A percentile compares a stretch with the other conserved stretches of the same genome.
These are phyloP conservation scores for Ambrosia trifida DNA, from an alignment of 129 eudicot genomes.

Conservation along the genomic window DNA sequence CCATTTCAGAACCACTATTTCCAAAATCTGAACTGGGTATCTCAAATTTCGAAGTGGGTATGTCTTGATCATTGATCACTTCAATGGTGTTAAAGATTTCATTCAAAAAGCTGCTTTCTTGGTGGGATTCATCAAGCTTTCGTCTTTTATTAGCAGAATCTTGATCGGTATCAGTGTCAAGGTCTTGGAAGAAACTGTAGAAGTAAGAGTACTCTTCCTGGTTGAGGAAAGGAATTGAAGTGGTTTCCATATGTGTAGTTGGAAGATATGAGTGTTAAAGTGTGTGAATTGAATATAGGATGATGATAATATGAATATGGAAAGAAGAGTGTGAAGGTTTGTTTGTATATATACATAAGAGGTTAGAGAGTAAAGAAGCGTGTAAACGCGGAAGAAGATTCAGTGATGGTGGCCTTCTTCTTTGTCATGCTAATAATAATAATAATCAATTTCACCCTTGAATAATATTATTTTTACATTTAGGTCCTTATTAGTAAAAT, in stretches of 20 bases:
- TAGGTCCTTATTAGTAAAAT: neutral
- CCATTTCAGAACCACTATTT: constrained; percentile 5
- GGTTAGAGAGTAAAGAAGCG: neutral
- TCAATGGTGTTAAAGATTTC: constrained; percentile 16
- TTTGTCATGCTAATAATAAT: neutral
- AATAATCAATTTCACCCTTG: constrained; percentile 4
- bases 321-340: neutral
- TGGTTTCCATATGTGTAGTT: constrained; percentile 43
- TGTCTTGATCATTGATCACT: constrained; percentile 2
- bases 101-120: neutral
- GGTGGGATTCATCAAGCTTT: constrained; percentile 19
- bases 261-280: neutral
- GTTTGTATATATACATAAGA: neutral
- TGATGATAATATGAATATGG: constrained; percentile 1
- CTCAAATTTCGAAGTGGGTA: constrained; percentile 20
- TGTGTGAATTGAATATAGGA: neutral
- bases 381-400: constrained; percentile 38
- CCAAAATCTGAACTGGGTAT: constrained; percentile 18
- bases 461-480: neutral
- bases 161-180: constrained; percentile 5
- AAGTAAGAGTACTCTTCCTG: constrained; percentile 49
- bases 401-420: neutral
- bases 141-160: constrained; percentile 21
- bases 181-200: constrained; percentile 48
- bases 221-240: constrained; percentile 38